phyloP scores from a whole-genome alignment of 2,329 filamentous ascomycete species.

The Xylaria sp. region DNA sequence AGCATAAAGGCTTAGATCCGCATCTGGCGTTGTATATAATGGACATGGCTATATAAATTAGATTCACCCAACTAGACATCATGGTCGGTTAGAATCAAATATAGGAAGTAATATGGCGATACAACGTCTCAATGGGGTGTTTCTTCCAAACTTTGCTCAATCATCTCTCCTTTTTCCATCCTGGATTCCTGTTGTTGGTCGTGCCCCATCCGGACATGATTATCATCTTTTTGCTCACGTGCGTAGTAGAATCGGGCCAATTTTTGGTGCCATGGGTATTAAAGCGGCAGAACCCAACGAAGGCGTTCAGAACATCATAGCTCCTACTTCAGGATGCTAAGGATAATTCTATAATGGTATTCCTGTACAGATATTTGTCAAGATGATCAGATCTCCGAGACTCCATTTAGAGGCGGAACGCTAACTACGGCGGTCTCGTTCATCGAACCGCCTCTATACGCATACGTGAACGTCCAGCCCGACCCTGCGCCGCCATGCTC shows the following conservation, averaged over 20 bases:
- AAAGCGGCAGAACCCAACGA: not conserved
- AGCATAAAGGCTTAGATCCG: slow-evolving; percentile 5
- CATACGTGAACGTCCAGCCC: slow-evolving; percentile 66
- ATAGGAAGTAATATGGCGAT: not conserved
- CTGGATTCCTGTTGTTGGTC: no score
- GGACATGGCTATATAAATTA: slow-evolving; percentile 16
- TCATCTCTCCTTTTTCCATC: no score
- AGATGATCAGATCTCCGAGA: slow-evolving; percentile 21
- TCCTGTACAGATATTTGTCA: not conserved
- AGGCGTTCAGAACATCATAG: no score
- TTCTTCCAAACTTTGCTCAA: not conserved
- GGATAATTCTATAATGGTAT: not conserved
- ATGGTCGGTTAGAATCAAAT: not conserved
- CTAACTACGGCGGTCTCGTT: slow-evolving; percentile 56
- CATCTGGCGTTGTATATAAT: slow-evolving; percentile 9
- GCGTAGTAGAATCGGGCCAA: not conserved
- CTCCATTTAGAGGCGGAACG: slow-evolving; percentile 50
- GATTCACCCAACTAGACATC: slow-evolving; percentile 6
- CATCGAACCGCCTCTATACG: slow-evolving; percentile 61
- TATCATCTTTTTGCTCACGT: not conserved
- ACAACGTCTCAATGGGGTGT: not conserved
- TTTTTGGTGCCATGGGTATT: no score
- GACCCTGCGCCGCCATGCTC: slow-evolving; percentile 62
- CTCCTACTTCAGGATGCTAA: not conserved
- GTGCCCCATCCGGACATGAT: not conserved